These are phyloP conservation scores for Sordariomycetes sp. DNA, from an alignment of 2,329 filamentous ascomycete species.

Conservation along the genomic window DNA sequence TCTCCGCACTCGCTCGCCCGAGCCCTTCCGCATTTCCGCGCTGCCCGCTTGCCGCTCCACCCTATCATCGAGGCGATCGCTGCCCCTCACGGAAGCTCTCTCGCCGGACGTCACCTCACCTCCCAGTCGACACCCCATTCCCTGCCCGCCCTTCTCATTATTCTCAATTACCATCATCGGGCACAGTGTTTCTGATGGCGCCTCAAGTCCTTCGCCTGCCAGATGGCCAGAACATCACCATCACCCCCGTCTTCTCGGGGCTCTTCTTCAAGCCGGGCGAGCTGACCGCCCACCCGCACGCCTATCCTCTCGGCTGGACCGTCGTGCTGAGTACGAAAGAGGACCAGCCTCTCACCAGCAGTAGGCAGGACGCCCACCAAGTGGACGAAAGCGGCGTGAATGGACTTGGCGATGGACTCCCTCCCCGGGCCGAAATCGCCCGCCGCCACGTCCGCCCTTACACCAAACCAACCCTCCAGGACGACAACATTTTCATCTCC, in stretches of 20 bases:
- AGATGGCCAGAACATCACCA: slow-evolving; percentile 75
- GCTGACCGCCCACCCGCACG: slow-evolving; percentile 53
- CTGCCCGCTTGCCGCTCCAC: too few relatives aligned
- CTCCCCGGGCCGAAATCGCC: slow-evolving; percentile 12
- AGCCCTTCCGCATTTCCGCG: too few relatives aligned
- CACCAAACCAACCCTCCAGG: slow-evolving; percentile 60
- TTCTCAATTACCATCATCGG: background rate
- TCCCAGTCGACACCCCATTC: background rate
- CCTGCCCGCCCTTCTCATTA: background rate
- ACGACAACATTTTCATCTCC: slow-evolving; percentile 83
- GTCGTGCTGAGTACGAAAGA: slow-evolving; percentile 69
- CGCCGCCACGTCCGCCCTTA: slow-evolving; percentile 31
- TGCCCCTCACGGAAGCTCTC: background rate
- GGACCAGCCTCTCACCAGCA: slow-evolving; percentile 5
- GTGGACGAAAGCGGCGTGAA: slow-evolving; percentile 2
- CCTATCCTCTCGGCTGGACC: slow-evolving; percentile 82
- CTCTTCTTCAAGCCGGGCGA: slow-evolving; percentile 81
- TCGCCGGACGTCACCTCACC: background rate
- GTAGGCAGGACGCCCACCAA: background rate
- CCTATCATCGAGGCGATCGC: background rate
- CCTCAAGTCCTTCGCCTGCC: slow-evolving; percentile 57
- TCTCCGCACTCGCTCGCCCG: too few relatives aligned
- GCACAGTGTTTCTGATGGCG: slow-evolving; percentile 16
- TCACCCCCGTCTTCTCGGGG: slow-evolving; percentile 83
- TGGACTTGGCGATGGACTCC: slow-evolving; percentile 7